Percentiles rank a stretch among this genome's conserved stretches.
phyloP scores from a whole-genome alignment of 495 filamentous ascomycete genomes.

The Clavariopsis aquatica region DNA sequence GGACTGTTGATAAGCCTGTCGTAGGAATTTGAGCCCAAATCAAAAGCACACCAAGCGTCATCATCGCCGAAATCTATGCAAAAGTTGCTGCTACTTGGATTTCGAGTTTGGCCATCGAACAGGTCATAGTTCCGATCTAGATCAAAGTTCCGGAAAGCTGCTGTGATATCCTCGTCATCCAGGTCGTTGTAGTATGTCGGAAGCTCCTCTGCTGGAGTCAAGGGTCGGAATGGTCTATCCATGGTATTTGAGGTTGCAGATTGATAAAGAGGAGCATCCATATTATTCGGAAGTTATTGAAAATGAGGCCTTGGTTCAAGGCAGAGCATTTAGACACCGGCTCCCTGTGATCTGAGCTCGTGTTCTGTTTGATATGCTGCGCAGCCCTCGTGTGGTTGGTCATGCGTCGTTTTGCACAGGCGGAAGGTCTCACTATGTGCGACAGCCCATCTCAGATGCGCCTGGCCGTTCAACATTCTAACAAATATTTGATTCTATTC shows the following conservation, averaged over 20 bases:
- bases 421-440: conserved; percentile 18
- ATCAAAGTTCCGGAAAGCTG: conserved; percentile 31
- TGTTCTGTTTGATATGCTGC: not conserved
- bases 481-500: no score
- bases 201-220: conserved; percentile 14
- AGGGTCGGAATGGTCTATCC: conserved; percentile 15
- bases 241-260: not conserved
- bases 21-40: conserved; percentile 56
- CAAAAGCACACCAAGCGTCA: conserved; percentile 61
- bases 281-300: not conserved
- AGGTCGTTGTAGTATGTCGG: conserved; percentile 33
- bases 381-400: conserved; percentile 11
- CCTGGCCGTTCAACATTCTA: not conserved
- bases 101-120: conserved; percentile 30
- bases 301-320: not conserved
- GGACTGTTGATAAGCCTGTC: conserved; percentile 38
- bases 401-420: conserved; percentile 14
- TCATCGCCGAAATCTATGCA: conserved; percentile 70
- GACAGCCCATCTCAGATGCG: not conserved
- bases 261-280: no score
- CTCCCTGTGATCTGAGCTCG: conserved; percentile 14
- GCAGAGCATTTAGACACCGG: not conserved
- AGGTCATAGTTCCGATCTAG: conserved; percentile 28
- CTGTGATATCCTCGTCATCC: conserved; percentile 23
- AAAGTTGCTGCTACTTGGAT: conserved; percentile 50